phyloP scores from a whole-genome alignment of 345 rosid species.

The Anacardium occidentale region DNA sequence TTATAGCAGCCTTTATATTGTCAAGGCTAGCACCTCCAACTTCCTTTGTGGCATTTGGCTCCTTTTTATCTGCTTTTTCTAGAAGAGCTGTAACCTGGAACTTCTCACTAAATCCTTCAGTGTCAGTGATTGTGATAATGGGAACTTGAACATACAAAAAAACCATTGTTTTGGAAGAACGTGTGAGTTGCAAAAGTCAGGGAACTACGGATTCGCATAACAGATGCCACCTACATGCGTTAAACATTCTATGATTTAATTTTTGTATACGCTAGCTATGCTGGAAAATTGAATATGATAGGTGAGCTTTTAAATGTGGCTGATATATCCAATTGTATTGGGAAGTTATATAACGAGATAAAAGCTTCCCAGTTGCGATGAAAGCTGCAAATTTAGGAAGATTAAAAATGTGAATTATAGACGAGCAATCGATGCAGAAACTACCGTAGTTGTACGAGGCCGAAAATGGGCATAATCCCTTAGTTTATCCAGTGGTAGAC shows the following conservation, averaged over 20 bases:
- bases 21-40: conserved; percentile 47
- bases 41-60: conserved; percentile 21
- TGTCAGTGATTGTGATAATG: conserved; percentile 60
- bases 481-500: conserved; percentile 61
- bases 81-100: conserved; percentile 57
- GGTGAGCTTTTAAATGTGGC: background rate
- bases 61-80: conserved; percentile 35
- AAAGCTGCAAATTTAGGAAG: background rate
- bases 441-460: conserved; percentile 82
- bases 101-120: conserved; percentile 58
- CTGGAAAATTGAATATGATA: background rate
- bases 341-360: background rate
- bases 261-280: too few species aligned
- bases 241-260: background rate
- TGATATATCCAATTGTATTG: background rate
- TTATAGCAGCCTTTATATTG: conserved; percentile 56
- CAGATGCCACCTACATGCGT: conserved; percentile 65
- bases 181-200: conserved; percentile 62
- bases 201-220: conserved; percentile 64
- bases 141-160: conserved; percentile 77
- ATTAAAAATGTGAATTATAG: background rate
- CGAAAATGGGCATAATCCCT: conserved; percentile 76
- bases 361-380: background rate
- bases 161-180: conserved; percentile 68
- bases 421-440: background rate